Percentiles rank a stretch among this genome's conserved stretches.
Conservation (phyloP, 768 basidiomycete species). For the Hygrocybe punicea region DNA sequence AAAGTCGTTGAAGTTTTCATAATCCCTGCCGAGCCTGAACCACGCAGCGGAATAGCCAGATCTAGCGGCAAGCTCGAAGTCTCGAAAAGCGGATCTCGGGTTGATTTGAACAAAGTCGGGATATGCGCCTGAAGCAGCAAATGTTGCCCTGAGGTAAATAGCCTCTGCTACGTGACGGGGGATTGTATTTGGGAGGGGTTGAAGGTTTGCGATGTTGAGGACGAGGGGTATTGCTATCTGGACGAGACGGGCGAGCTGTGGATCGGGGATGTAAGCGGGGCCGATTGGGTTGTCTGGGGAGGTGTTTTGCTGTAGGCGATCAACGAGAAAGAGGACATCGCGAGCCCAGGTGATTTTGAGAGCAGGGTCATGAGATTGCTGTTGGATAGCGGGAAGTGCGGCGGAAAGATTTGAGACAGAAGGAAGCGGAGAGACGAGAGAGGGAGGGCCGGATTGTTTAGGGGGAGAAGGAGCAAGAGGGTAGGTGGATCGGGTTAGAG, state of each 20-base stretch:
- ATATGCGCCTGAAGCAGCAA: conserved; percentile 70
- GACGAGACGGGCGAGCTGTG: conserved; percentile 54
- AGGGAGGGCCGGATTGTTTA: conserved; percentile 38
- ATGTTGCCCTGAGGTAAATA: conserved; percentile 67
- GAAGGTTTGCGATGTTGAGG: conserved; percentile 48
- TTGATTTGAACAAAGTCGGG: conserved; percentile 63
- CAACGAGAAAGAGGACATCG: conserved; percentile 78
- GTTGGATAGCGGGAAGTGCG: conserved; percentile 50
- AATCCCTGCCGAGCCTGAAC: conserved; percentile 89
- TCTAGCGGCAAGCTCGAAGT: conserved; percentile 81
- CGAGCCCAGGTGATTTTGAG: conserved; percentile 75
- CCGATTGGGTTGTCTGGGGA: conserved; percentile 48
- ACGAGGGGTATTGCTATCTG: conserved; percentile 65
- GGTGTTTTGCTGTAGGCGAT: conserved; percentile 48
- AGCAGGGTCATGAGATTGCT: conserved; percentile 52
- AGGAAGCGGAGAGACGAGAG: conserved; percentile 68
- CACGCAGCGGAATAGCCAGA: conserved; percentile 77
- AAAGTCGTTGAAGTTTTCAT: conserved; percentile 81
- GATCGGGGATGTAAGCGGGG: conserved; percentile 55
- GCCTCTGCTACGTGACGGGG: conserved; percentile 63
- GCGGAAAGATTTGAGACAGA: conserved; percentile 56
- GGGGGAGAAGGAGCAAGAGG: conserved; percentile 47
- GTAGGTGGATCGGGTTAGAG: conserved; percentile 38
- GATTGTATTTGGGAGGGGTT: conserved; percentile 21
- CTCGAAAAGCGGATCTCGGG: conserved; percentile 79